Conservation (phyloP, 108 stramenopile genomes). For the Schizochytrium sp. region DNA sequence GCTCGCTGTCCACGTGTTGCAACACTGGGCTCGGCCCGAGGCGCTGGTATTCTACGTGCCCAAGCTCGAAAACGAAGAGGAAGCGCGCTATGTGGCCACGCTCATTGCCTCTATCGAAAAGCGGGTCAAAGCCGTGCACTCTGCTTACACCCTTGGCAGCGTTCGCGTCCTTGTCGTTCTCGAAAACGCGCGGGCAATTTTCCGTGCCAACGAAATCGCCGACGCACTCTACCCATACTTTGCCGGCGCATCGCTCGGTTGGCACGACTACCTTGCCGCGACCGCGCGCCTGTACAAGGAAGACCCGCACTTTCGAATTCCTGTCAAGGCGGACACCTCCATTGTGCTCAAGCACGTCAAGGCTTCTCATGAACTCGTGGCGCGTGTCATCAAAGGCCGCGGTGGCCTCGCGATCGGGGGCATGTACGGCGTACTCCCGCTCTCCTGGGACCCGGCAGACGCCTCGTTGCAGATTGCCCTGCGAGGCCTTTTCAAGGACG, state of each 20-base stretch:
- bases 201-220: background rate
- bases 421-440: background rate
- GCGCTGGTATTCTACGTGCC: background rate
- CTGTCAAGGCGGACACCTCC: background rate
- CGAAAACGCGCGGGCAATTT: background rate
- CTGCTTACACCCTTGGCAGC: background rate
- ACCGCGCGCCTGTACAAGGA: slow-evolving; percentile 2
- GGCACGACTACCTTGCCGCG: slow-evolving; percentile 9
- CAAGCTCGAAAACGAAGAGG: slow-evolving; percentile 12
- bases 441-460: background rate
- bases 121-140: background rate
- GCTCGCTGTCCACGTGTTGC: background rate
- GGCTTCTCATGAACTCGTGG: background rate
- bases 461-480: background rate
- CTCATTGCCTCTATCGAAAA: background rate
- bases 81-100: background rate
- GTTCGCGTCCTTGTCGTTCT: slow-evolving; percentile 9
- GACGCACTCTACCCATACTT: background rate
- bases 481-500: background rate
- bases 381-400: background rate
- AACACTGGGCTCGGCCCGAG: background rate
- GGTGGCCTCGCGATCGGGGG: background rate
- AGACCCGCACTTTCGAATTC: background rate
- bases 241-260: slow-evolving; percentile 3
- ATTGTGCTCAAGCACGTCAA: background rate